Conservation (phyloP, 148 eudicot species). For the Fagopyrum homotropicum region DNA sequence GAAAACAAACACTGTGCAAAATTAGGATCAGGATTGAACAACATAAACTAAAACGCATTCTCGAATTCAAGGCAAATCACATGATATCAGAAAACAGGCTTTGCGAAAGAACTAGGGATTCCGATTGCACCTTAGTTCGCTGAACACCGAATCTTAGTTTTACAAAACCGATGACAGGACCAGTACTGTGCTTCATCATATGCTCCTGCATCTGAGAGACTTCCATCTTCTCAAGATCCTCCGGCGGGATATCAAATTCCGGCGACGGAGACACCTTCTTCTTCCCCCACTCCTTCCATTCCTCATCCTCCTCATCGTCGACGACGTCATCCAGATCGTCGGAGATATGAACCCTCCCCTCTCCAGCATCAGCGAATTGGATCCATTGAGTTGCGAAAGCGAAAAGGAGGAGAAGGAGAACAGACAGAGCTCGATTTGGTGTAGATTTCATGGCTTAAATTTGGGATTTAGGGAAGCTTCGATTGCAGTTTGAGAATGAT, state of each 20-base stretch:
- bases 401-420: slow-evolving; percentile 23
- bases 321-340: slow-evolving; percentile 83
- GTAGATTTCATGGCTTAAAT: not conserved
- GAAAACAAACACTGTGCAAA: not conserved
- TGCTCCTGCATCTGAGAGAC: slow-evolving; percentile 46
- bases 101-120: slow-evolving; percentile 1
- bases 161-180: slow-evolving; percentile 71
- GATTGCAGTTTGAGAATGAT: not conserved
- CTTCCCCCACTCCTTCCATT: slow-evolving; percentile 78
- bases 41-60: not conserved
- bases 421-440: slow-evolving; percentile 15
- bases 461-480: not conserved
- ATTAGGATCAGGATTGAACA: not conserved
- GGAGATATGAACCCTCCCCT: slow-evolving; percentile 51
- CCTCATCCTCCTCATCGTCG: slow-evolving; percentile 88
- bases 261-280: slow-evolving; percentile 25
- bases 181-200: slow-evolving; percentile 51
- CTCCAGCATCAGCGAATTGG: slow-evolving; percentile 36
- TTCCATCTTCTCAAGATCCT: slow-evolving; percentile 52
- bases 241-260: slow-evolving; percentile 44
- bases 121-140: slow-evolving; percentile 45
- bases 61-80: slow-evolving; percentile 2
- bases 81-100: not conserved
- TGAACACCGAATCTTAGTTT: slow-evolving; percentile 59
- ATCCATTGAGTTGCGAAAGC: slow-evolving; percentile 3